Evolutionary conservation across 2,329 filamentous ascomycete species (phyloP), one percentile per base, ranked within the genome.

Genomic region (Bipolaris oryzae): DNA sequence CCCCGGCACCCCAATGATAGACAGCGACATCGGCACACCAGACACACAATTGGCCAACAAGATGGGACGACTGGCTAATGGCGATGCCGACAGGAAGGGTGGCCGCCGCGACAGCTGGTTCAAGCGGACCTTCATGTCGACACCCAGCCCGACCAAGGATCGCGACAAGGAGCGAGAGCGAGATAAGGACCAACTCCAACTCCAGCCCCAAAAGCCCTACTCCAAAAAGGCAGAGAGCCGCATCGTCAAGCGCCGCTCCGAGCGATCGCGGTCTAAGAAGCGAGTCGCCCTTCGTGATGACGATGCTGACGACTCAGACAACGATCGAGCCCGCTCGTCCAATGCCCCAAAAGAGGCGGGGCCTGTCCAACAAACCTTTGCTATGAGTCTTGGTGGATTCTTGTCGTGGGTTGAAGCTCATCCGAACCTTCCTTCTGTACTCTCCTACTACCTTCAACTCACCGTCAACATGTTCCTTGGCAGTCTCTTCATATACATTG

Each of bases 401-500:
- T 84, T 89, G 67, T 80, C 82, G 16, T 86, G 87, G 74, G 79
- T 90, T 51, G 85, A 87, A 64, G 80, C 82, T 5, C 86, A 89
- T 63, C 88, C 88, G 0, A 82, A 85, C 55, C 81, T 89, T 7
- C 88, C 88, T 0, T 81, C 84, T 53, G 85, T 89, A 25, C 79
- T 90, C 15, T 87, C 86, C 16, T 87, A 82, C 76, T 90, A 88
- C 77, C 82, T 86, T 11, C 87, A 89, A 70, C 78, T 89, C 44
- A 70, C 82, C 2, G 84, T 92, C 77, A 92, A 91, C 71, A 72
- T 87, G 44, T 82, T 85, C 57, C 79, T 90, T 15, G 81, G 87
- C 4, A 74, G 82, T 11, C 76, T 83, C 52, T 77, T 80, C 64
- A 77, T 87, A 38, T 94, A 89, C 74, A 80, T 91, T 41, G 81